Conservation (phyloP, 306 rosid species). For the Crataegus laevigata region DNA sequence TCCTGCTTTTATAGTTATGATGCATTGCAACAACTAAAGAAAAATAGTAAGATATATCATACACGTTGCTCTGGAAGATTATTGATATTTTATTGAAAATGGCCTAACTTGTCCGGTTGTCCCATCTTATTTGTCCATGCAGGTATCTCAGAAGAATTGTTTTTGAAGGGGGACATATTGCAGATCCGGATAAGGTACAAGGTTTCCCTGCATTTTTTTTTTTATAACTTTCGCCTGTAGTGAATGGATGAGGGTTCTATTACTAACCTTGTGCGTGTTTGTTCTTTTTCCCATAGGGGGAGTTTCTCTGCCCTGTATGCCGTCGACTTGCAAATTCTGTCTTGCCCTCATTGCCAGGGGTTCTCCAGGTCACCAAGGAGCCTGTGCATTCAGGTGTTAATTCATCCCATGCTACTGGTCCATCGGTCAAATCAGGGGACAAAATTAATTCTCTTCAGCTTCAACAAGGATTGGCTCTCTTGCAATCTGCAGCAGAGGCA, state of each 20-base stretch:
- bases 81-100: neutral
- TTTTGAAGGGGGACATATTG: slow-evolving; percentile 98
- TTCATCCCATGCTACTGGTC: slow-evolving; percentile 27
- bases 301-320: slow-evolving; percentile 94
- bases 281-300: slow-evolving; percentile 51
- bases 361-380: slow-evolving; percentile 39
- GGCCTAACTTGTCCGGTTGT: neutral
- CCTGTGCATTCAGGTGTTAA: slow-evolving; percentile 26
- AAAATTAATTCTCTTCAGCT: slow-evolving; percentile 41
- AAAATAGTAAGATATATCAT: neutral
- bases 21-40: neutral
- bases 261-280: slow-evolving; percentile 3
- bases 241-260: slow-evolving; percentile 11
- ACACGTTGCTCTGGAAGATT: neutral
- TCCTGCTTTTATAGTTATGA: neutral
- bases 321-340: slow-evolving; percentile 92
- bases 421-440: slow-evolving; percentile 23
- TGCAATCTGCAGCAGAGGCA: slow-evolving; percentile 62
- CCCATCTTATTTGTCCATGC: slow-evolving; percentile 20
- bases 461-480: slow-evolving; percentile 53
- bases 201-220: neutral
- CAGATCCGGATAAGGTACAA: slow-evolving; percentile 85
- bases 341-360: slow-evolving; percentile 62
- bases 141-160: slow-evolving; percentile 84
- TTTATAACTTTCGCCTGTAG: neutral